These are phyloP conservation scores for Cymodocea nodosa DNA, from an alignment of 116 monocot genomes.

Conservation along the genomic window DNA sequence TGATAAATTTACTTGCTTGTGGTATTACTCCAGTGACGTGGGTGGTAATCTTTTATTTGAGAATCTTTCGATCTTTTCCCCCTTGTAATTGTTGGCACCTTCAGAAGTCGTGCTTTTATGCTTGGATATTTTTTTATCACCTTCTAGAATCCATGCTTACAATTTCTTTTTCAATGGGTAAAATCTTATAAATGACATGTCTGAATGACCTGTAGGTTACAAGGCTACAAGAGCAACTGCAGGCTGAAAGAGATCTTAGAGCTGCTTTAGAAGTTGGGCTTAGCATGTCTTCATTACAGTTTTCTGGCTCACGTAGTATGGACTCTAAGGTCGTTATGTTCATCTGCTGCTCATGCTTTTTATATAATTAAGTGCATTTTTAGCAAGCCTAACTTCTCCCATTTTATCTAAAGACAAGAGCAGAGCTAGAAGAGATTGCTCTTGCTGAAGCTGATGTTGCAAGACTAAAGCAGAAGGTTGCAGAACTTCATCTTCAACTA, in stretches of 20 bases:
- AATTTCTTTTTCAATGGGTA: too few species aligned
- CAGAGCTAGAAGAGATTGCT: constrained; percentile 98
- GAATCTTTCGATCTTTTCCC: too few species aligned
- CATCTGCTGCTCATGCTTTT: neutral
- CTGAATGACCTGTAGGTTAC: constrained; percentile 43
- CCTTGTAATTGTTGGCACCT: too few species aligned
- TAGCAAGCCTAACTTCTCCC: neutral
- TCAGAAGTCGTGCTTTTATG: too few species aligned
- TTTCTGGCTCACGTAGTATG: constrained; percentile 76
- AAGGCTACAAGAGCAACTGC: constrained; percentile 93
- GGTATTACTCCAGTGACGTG: too few species aligned
- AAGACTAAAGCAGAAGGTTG: constrained; percentile 96
- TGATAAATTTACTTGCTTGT: too few species aligned
- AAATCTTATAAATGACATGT: neutral
- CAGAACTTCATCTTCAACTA: constrained; percentile 92
- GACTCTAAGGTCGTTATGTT: constrained; percentile 58
- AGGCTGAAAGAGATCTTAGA: constrained; percentile 95
- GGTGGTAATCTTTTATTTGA: too few species aligned
- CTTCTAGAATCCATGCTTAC: too few species aligned
- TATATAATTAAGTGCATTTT: neutral
- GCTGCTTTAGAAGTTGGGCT: constrained; percentile 95
- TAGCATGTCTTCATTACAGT: constrained; percentile 91
- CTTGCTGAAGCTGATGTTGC: constrained; percentile 99
- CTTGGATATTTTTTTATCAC: too few species aligned
- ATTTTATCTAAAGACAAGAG: constrained; percentile 61